Conservation (phyloP, 106 monocot species). For the Phalaenopsis aphrodite region DNA sequence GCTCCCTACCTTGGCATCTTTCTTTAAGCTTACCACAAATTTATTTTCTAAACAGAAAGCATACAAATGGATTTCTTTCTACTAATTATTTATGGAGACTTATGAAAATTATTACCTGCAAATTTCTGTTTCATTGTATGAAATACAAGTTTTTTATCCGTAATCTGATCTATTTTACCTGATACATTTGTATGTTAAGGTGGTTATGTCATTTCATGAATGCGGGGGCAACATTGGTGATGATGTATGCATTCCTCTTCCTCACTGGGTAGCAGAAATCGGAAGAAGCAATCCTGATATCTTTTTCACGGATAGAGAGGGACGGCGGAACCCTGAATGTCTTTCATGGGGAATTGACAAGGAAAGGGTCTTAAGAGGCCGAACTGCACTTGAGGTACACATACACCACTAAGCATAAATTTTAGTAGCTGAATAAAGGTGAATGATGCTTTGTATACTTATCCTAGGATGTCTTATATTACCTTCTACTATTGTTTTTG, state of each 20-base stretch:
- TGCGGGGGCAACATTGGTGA: slow-evolving; percentile 97
- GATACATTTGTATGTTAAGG: slow-evolving; percentile 25
- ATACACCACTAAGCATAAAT: not conserved
- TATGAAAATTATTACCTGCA: not conserved
- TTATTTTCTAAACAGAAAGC: not conserved
- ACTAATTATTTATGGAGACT: not conserved
- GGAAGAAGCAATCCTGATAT: slow-evolving; percentile 83
- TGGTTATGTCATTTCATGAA: slow-evolving; percentile 99
- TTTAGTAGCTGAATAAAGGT: not conserved
- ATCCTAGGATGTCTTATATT: not conserved
- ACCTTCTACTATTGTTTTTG: not conserved
- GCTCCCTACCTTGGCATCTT: too few species aligned
- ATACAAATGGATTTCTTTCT: not conserved
- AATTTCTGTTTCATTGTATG: not conserved
- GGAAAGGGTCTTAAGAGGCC: slow-evolving; percentile 79
- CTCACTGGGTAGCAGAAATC: slow-evolving; percentile 81
- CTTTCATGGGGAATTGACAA: slow-evolving; percentile 92
- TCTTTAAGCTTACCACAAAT: not conserved
- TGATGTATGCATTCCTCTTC: slow-evolving; percentile 75
- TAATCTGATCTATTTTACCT: not conserved
- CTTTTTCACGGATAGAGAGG: slow-evolving; percentile 79
- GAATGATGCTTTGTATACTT: slow-evolving; percentile 2
- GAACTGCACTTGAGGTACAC: slow-evolving; percentile 86
- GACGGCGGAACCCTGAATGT: slow-evolving; percentile 68
- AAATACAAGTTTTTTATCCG: not conserved